Conservation (phyloP, 2,329 filamentous ascomycete species). For the Epichloe sibirici region DNA sequence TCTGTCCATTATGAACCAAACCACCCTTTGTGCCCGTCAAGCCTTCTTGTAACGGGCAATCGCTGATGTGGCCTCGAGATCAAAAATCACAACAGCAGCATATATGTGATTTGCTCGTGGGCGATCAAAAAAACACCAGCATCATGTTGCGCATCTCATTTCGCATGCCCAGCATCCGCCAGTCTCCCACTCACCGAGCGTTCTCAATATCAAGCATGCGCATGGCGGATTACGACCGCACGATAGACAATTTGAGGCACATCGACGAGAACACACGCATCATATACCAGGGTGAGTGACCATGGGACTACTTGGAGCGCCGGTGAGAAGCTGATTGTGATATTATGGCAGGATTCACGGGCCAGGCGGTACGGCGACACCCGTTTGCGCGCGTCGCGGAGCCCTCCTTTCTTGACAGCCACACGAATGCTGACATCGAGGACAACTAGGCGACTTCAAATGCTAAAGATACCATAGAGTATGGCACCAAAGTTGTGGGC, state of each 20-base stretch:
- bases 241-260: constrained; percentile 17
- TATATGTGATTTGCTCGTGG: too few relatives aligned
- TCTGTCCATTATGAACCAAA: too few relatives aligned
- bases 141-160: background rate
- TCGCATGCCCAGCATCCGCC: background rate
- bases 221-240: constrained; percentile 12
- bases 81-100: too few relatives aligned
- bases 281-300: constrained; percentile 21
- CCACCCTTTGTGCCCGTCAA: too few relatives aligned
- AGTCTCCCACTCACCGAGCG: background rate
- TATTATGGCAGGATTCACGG: constrained; percentile 22
- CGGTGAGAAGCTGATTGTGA: background rate
- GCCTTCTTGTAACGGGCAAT: too few relatives aligned
- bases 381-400: background rate
- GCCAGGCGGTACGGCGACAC: constrained; percentile 20
- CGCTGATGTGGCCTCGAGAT: too few relatives aligned
- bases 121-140: background rate
- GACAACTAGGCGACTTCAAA: constrained; percentile 22
- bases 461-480: constrained; percentile 25
- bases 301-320: background rate
- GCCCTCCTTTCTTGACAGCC: background rate
- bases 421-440: too few relatives aligned
- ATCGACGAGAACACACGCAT: constrained; percentile 18
- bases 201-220: background rate
- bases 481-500: constrained; percentile 26